Base-by-base conservation (phyloP, 108 stramenopile species). In the Craspedostauros australis region DNA sequence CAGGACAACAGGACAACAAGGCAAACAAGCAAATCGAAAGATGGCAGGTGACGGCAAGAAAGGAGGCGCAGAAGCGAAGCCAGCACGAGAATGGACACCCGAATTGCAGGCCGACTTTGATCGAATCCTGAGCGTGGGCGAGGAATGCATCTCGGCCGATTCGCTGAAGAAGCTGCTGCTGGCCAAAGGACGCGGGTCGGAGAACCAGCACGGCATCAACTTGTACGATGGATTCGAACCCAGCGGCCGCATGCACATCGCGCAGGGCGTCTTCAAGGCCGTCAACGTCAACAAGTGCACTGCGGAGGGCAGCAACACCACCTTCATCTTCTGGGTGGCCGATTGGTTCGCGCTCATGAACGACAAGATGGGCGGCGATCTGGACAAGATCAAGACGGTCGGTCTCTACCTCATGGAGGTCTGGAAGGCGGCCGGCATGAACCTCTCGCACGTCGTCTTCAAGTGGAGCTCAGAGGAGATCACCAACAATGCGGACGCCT, bases 281-380 rank as follows among this genome's bases (percentile, higher is more conserved):
- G 93, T 98, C 87, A 98, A 98, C 62, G 96, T 96, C 23, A 97
- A 98, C 80, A 95, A 95, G 68, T 93, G 90, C 57, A 94, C 93
- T 1, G 22, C 47, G 1, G 70, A 66, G 12, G 93, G 93, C 20
- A 84, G 88, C n/a, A 75, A 84, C 52, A 62, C 77, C 4, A 91
- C 82, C 5, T 99, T 99, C 64, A 82, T 91, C 67, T 99, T 99
- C 64, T 99, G 99, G 99, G 97, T 99, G 3, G 99, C 99, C 6
- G 99, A 99, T 63, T 99, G 99, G 99, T 99, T 99, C 61, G 99
- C 99, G 14, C 83, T 98, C 33, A 95, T 99, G 92, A 99, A 99
- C 63, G 97, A 98, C 77, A 99, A 99, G 64, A 95, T 98, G 95
- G 95, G 95, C 18, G 95, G 95, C n/a, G 95, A 96, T 59, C 51